phyloP scores from a whole-genome alignment of 768 basidiomycete genomes.

The Rhizopogon sp. region DNA sequence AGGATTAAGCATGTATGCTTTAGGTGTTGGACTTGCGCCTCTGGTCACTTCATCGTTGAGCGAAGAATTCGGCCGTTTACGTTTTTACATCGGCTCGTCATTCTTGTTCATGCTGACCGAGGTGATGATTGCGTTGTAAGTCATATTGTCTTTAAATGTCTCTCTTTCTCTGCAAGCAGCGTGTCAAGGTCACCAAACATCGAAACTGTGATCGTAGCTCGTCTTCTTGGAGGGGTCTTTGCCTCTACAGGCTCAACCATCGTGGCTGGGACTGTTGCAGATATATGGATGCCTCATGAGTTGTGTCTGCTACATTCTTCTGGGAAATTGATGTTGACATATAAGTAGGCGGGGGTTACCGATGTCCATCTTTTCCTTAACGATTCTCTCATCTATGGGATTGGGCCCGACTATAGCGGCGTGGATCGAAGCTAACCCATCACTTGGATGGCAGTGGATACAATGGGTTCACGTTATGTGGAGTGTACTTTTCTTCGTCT shows the following conservation, averaged over 20 bases:
- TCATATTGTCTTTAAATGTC: neutral
- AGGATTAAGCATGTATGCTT: constrained; percentile 46
- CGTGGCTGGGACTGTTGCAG: constrained; percentile 71
- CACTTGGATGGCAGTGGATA: constrained; percentile 75
- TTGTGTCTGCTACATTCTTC: constrained; percentile 23
- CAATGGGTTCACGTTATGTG: constrained; percentile 75
- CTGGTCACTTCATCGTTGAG: constrained; percentile 36
- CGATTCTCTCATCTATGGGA: constrained; percentile 56
- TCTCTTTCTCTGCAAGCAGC: too few relatives aligned
- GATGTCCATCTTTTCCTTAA: constrained; percentile 67
- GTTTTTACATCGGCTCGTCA: constrained; percentile 48
- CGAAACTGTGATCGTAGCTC: constrained; percentile 59
- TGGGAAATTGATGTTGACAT: neutral
- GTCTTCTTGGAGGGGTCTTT: constrained; percentile 60
- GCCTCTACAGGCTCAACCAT: constrained; percentile 68
- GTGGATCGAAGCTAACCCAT: constrained; percentile 57
- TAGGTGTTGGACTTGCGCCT: constrained; percentile 60
- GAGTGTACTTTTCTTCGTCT: constrained; percentile 5
- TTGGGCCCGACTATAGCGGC: constrained; percentile 60
- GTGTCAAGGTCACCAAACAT: constrained; percentile 36
- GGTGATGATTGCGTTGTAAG: constrained; percentile 18
- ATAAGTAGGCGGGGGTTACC: constrained; percentile 63
- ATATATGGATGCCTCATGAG: constrained; percentile 63
- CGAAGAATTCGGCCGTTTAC: constrained; percentile 57
- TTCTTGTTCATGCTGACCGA: constrained; percentile 34